Evolutionary conservation across 306 rosid genomes (phyloP).

Genomic region (Alnus rubra): DNA sequence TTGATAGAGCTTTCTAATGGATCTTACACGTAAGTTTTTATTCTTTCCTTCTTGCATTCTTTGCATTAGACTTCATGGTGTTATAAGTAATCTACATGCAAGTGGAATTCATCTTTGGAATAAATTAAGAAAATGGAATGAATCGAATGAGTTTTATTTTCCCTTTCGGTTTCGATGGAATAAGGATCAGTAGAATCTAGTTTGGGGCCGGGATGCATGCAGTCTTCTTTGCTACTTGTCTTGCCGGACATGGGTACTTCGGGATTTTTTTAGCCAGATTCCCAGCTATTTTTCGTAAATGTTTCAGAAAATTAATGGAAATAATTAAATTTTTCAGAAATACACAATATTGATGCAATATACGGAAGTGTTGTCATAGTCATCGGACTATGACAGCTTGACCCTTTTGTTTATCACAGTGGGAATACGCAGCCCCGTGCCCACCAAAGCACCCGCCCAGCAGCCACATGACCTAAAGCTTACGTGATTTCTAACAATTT

Average conservation of each 20-base stretch:
- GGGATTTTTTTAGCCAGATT: neutral
- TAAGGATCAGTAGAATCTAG: neutral
- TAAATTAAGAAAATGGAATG: neutral
- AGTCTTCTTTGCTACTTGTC: neutral
- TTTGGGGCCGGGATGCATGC: neutral
- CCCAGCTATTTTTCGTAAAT: neutral
- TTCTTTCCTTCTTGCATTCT: neutral
- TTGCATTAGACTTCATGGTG: no score
- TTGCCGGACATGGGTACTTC: conserved; percentile 19
- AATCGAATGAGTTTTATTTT: neutral
- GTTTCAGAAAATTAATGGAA: neutral
- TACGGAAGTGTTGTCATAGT: no score
- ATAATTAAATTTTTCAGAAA: conserved; percentile 5
- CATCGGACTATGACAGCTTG: no score
- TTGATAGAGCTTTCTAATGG: conserved; percentile 75
- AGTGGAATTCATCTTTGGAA: neutral
- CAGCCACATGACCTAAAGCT: neutral
- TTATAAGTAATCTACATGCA: neutral
- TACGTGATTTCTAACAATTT: neutral
- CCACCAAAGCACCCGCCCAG: conserved; percentile 5
- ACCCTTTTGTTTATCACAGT: neutral
- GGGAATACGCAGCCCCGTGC: neutral
- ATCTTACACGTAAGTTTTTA: conserved; percentile 64
- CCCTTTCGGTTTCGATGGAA: neutral
- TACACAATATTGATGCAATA: neutral